These are phyloP conservation scores for Mycena filopes DNA, from an alignment of 768 basidiomycete genomes.

Conservation along the genomic window DNA sequence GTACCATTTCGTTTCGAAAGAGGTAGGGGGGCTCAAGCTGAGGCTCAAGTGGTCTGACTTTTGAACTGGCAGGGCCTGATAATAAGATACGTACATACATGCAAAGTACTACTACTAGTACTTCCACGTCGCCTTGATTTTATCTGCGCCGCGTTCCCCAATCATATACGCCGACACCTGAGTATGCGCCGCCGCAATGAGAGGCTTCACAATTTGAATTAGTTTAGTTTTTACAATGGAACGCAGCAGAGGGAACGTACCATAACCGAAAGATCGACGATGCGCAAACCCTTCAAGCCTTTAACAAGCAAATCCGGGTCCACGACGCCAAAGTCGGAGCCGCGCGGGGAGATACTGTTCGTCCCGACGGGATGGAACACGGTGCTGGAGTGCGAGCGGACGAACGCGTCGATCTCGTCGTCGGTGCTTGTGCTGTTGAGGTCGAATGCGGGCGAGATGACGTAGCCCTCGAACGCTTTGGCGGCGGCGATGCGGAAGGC, in stretches of 20 bases:
- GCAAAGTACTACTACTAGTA: background rate
- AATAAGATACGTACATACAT: too few relatives aligned
- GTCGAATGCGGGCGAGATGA: conserved; percentile 26
- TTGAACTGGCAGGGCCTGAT: too few relatives aligned
- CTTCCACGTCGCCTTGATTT: conserved; percentile 34
- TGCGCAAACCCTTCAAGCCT: conserved; percentile 45
- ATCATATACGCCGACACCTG: conserved; percentile 38
- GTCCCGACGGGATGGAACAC: conserved; percentile 46
- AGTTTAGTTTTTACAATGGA: too few relatives aligned
- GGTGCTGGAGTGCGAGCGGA: conserved; percentile 36
- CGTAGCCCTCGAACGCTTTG: conserved; percentile 36
- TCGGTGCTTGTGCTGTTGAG: conserved; percentile 38
- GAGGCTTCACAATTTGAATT: conserved; percentile 27
- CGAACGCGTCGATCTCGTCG: conserved; percentile 40
- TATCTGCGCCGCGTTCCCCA: conserved; percentile 40
- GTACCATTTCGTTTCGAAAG: too few relatives aligned
- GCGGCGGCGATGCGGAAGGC: conserved; percentile 33
- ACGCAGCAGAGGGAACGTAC: too few relatives aligned
- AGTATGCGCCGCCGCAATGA: conserved; percentile 36
- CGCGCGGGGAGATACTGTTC: conserved; percentile 41
- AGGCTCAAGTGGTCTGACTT: too few relatives aligned
- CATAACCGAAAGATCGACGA: conserved; percentile 50
- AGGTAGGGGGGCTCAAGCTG: too few relatives aligned
- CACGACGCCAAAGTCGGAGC: conserved; percentile 42
- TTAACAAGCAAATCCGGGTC: conserved; percentile 49